Evolutionary conservation across 202 grass and related monocot genomes (phyloP), one percentile per base, ranked within the genome.

Genomic region (Miscanthus sacchariflorus): DNA sequence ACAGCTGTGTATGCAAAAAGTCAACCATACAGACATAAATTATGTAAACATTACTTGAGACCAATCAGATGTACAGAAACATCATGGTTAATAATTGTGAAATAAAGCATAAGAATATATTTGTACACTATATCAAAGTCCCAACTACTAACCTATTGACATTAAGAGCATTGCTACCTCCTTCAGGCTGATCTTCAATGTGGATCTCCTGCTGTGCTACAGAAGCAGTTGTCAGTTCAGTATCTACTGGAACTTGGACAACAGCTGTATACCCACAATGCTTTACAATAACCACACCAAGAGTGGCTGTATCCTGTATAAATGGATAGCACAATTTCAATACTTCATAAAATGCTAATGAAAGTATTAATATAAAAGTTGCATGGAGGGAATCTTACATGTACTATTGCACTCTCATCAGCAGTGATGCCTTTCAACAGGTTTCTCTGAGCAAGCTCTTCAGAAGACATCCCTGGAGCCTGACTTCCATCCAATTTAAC

Each of bases 361-460:
- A 9, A 81, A 72, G 12, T 48, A 77, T 17, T 33, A 65, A 23
- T 38, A 35, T 56, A 89, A 45, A 44, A 72, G 14, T 4, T 45
- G 27, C 49, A 61, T 49, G 79, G 58, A 79, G 42, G 82, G 56
- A 85, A 40, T 76, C 21, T 88, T 93, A 96, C 96, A 85, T 99
- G 94, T 67, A 99, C 90, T 86, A 92, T 99, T 70, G 92, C 91
- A 84, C 94, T 99, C 89, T 99, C 96, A 82, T 99, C 96, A 88
- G 96, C 96, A 61, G 94, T 99, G 74, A 96, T 92, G 58, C 96
- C 96, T 80, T 99, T 99, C 40, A 99, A 78, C 87, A 99, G 87
- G 92, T 99, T 99, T 88, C 89, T 87, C 39, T 86, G 82, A 86
- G 89, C 91, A 91, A 99, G 85, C 50, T 99, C 92, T 40, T 93